Base-by-base conservation (phyloP, 345 rosid genomes). In the Lepidium aucheri region DNA sequence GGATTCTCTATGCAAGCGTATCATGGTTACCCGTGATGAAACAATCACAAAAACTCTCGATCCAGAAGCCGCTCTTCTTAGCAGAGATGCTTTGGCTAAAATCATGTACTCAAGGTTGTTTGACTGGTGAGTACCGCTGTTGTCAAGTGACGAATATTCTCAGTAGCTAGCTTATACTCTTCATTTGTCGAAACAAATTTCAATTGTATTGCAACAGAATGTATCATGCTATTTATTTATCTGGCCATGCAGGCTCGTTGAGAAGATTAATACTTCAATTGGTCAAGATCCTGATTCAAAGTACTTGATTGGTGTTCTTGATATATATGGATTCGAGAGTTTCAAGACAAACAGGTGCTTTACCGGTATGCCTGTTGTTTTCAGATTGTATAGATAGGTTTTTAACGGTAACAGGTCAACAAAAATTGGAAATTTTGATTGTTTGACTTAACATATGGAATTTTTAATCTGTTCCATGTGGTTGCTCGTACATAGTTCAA, bases 301-400 rank as follows among this genome's bases (percentile, higher is more conserved):
- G 82, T 83, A 60, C 79, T 81, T 94, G 63, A 94, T 94, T 49
- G 99, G 97, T 15, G 99, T 94, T 72, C 86, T 94, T 73, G 99
- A 94, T 87, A 94, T 94, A 40, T 94, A 94, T 82, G 99, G 99
- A 70, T 94, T 94, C 74, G 99, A 94, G 86, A 94, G 97, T 87
- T 94, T 94, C 92, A 88, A 94, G 88, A 90, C 96, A 80, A 94
- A 94, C 90, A 94, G 99, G 99, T 94, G 91, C 94, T 84, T 85
- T 70, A 80, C 80, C 56, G 83, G 86, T 83, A 86, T 79, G 86
- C 91, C 80, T 79, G 75, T 83, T 78, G 79, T 72, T 69, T 68
- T 69, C 44, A 69, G 62, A 60, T 68, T 66, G 78, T 47, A 64
- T 61, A 78, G 58, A 73, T 59, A 69, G 76, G 84, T 69, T 69